These are phyloP conservation scores for Durio zibethinus DNA, from an alignment of 345 rosid species.

Conservation along the genomic window DNA sequence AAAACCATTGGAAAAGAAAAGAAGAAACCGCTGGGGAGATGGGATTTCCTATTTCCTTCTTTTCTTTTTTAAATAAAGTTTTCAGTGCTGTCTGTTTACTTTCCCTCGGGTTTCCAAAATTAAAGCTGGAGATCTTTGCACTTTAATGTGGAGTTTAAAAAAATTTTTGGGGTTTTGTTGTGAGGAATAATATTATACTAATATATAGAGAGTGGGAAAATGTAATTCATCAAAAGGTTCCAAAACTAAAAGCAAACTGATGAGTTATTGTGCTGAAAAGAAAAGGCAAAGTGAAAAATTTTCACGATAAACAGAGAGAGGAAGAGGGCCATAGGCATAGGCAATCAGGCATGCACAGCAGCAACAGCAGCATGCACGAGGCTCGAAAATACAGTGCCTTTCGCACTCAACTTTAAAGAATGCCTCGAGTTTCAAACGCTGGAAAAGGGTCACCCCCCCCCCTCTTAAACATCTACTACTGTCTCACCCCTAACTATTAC, in stretches of 20 bases:
- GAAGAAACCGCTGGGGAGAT: neutral
- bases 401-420: conserved; percentile 12
- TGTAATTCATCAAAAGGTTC: neutral
- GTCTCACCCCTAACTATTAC: neutral
- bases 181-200: too few species aligned
- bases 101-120: conserved; percentile 2
- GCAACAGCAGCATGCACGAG: conserved; percentile 17
- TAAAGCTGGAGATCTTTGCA: conserved; percentile 4
- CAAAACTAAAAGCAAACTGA: neutral
- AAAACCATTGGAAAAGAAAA: too few species aligned
- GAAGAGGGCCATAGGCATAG: neutral
- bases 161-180: neutral
- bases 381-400: conserved; percentile 27
- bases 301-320: neutral
- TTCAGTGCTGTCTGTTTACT: neutral
- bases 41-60: neutral
- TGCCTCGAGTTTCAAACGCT: conserved; percentile 13
- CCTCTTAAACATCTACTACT: neutral
- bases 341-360: too few species aligned
- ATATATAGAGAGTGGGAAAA: too few species aligned
- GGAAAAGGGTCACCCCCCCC: neutral
- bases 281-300: neutral
- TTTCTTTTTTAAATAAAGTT: neutral
- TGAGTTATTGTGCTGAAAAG: neutral
- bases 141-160: conserved; percentile 15